These are phyloP conservation scores for Canariomyces notabilis DNA, from an alignment of 2,329 filamentous ascomycete species.

Conservation along the genomic window DNA sequence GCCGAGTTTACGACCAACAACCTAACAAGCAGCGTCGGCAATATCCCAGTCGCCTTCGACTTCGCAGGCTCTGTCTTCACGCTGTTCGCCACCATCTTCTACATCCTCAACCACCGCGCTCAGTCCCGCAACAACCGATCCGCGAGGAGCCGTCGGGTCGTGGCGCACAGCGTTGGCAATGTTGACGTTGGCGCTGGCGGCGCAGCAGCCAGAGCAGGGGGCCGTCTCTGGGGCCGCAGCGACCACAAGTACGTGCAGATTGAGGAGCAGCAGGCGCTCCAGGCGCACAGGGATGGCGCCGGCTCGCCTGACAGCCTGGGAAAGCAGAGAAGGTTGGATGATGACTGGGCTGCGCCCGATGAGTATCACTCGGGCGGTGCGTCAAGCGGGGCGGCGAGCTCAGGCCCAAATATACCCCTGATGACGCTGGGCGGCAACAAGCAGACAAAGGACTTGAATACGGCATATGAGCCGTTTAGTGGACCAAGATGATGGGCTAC, in stretches of 20 bases:
- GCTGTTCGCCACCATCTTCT: conserved; percentile 19
- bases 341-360: conserved; percentile 21
- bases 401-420: conserved; percentile 17
- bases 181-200: neutral
- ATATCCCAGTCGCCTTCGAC: conserved; percentile 25
- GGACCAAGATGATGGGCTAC: neutral
- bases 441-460: conserved; percentile 25
- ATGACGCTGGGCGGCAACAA: conserved; percentile 21
- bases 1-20: conserved; percentile 24
- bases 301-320: neutral
- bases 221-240: conserved; percentile 13
- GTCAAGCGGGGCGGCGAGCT: neutral
- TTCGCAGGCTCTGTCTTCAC: conserved; percentile 26
- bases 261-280: conserved; percentile 23
- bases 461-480: conserved; percentile 26
- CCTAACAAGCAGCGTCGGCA: conserved; percentile 22
- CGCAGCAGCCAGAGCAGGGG: neutral
- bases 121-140: neutral
- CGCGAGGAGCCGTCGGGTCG: neutral
- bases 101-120: conserved; percentile 11
- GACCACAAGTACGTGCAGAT: conserved; percentile 31
- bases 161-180: conserved; percentile 12
- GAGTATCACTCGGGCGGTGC: conserved; percentile 14
- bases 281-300: neutral
- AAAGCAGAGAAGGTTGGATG: conserved; percentile 13